Evolutionary conservation across 345 rosid genomes (phyloP).

Genomic region (Noccaea bulbosa): DNA sequence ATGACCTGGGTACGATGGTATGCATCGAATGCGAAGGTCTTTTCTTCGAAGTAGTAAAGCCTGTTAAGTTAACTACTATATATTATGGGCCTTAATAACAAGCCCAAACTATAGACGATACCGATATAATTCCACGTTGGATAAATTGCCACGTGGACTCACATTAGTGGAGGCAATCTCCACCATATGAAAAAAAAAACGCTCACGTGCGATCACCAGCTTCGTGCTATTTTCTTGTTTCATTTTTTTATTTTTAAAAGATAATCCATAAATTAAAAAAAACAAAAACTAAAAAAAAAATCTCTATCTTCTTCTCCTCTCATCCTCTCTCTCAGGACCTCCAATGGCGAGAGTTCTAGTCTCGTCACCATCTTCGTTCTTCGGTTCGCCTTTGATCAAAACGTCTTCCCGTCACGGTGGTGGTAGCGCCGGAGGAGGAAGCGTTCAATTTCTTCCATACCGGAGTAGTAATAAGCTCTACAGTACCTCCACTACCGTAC

Average conservation of each 20-base stretch:
- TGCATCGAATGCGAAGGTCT: no score
- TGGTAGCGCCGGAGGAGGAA: slow-evolving; percentile 24
- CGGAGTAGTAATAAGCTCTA: slow-evolving; percentile 56
- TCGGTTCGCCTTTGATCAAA: slow-evolving; percentile 57
- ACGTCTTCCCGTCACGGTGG: slow-evolving; percentile 52
- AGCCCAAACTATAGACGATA: neutral
- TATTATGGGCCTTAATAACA: neutral
- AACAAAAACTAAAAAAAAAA: neutral
- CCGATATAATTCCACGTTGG: slow-evolving; percentile 34
- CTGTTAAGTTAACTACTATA: no score
- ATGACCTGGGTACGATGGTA: no score
- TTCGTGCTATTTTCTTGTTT: neutral
- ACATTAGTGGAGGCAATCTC: slow-evolving; percentile 25
- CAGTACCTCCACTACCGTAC: slow-evolving; percentile 52
- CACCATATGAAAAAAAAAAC: slow-evolving; percentile 17
- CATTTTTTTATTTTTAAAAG: slow-evolving; percentile 15
- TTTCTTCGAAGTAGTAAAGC: no score
- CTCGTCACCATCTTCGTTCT: slow-evolving; percentile 74
- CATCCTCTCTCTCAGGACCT: slow-evolving; percentile 12
- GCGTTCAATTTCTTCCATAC: slow-evolving; percentile 48
- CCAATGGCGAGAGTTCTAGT: slow-evolving; percentile 84
- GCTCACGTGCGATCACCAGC: slow-evolving; percentile 20
- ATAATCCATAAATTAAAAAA: slow-evolving; percentile 2
- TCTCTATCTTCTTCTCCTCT: slow-evolving; percentile 36
- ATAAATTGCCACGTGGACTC: slow-evolving; percentile 25